Base-by-base conservation (phyloP, 2,329 filamentous ascomycete species). In the Acarospora socialis region DNA sequence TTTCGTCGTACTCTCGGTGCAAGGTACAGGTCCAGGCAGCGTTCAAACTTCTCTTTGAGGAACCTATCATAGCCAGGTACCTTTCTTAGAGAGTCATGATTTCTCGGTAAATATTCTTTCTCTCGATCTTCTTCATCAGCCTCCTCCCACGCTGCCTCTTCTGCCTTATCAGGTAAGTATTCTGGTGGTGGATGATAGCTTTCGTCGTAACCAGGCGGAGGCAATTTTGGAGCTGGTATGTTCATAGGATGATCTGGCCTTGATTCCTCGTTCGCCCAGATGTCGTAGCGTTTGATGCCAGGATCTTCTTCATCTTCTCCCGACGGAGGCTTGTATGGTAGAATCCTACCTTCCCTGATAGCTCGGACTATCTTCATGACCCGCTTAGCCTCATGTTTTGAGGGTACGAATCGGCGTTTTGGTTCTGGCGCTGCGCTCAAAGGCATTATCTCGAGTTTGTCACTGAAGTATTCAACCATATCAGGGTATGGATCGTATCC, bases 341-440 rank as follows among this genome's bases (percentile, higher is more conserved):
- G 62, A 44, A 98, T 95, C 30, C 84, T 75, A 21, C 92, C 90
- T 57, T 95, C 87, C 43, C 80, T 76, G 45, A 98, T 98, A 21
- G 90, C 90, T 49, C 81, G 83, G 33, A 95, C 90, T 48, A 98
- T 75, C 62, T 98, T 95, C 73, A 94, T 93, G 31, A 98, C 73
- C 35, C 86, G 74, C 64, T 94, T 94, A 19, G 82, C 80, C 57
- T 98, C 90, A 55, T 98, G 83, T 58, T 94, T 95, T 28, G 87
- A 95, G 5, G 92, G 90, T 7, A 98, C 63, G 54, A 95, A 98
- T 46, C 90, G 77, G 42, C 90, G 72, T 62, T 98, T 98, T 1
- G 90, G 90, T 53, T 98, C 90, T 5, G 90, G 90, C 1, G 90
- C 90, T 27, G 86, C 78, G 51, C 83, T 94, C 35, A 98, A 57